Evolutionary conservation across 169 alveolate genomes (phyloP).

Genomic region (Plasmodium vinckei): DNA sequence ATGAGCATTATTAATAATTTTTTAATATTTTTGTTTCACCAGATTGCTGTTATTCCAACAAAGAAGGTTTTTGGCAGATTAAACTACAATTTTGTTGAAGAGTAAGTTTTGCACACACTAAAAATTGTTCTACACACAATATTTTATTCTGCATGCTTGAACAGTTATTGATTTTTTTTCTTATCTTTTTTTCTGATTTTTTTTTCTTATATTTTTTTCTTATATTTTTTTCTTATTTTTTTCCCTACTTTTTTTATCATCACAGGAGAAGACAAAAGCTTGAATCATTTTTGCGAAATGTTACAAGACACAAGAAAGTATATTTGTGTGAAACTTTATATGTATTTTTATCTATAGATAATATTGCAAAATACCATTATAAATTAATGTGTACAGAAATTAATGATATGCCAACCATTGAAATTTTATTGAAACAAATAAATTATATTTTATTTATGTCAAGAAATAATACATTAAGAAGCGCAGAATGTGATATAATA

Average conservation of each 20-base stretch:
- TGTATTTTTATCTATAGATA: constrained; percentile 46
- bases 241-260: too few species aligned
- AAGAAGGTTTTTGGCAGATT: constrained; percentile 49
- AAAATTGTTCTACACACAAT: not conserved
- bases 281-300: constrained; percentile 22
- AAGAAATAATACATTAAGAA: constrained; percentile 44
- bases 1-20: not conserved
- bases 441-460: constrained; percentile 48
- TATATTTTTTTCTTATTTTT: too few species aligned
- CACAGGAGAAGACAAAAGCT: constrained; percentile 55
- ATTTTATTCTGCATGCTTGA: too few species aligned
- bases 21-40: not conserved
- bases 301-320: constrained; percentile 18
- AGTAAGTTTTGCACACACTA: constrained; percentile 15
- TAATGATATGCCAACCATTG: constrained; percentile 2
- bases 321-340: constrained; percentile 53
- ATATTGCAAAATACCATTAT: constrained; percentile 36
- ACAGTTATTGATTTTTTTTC: too few species aligned
- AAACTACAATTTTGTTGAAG: constrained; percentile 60
- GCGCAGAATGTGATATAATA: constrained; percentile 60
- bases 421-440: constrained; percentile 25
- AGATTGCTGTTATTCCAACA: constrained; percentile 52
- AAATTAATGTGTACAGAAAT: constrained; percentile 40
- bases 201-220: too few species aligned
- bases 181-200: too few species aligned